A percentile compares a stretch with the other conserved stretches of the same genome.
phyloP scores from a whole-genome alignment of 2,329 filamentous ascomycete species.

The Cytospora leucostoma region DNA sequence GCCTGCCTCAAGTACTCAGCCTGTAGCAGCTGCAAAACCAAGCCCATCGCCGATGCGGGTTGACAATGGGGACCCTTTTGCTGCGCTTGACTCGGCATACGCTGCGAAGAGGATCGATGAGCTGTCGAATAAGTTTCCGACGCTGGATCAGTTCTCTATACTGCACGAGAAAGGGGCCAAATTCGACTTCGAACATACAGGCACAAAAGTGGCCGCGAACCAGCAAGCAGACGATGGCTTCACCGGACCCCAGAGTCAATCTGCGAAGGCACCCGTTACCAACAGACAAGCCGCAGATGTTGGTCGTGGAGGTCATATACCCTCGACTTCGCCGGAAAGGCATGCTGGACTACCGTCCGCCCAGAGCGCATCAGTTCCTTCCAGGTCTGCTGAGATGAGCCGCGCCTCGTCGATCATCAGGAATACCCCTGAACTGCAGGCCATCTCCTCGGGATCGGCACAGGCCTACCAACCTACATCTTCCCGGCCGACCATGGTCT shows the following conservation, averaged over 20 bases:
- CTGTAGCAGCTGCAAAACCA: slow-evolving; percentile 47
- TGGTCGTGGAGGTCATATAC: slow-evolving; percentile 35
- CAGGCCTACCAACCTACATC: slow-evolving; percentile 37
- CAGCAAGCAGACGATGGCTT: slow-evolving; percentile 78
- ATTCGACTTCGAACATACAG: slow-evolving; percentile 76
- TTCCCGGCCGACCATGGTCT: slow-evolving; percentile 47
- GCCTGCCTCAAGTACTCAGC: slow-evolving; percentile 44
- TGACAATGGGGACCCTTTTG: slow-evolving; percentile 80
- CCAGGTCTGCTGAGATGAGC: slow-evolving; percentile 52
- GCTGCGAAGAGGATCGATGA: slow-evolving; percentile 67
- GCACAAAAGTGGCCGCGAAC: slow-evolving; percentile 51
- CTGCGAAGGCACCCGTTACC: slow-evolving; percentile 33
- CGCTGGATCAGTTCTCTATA: slow-evolving; percentile 88
- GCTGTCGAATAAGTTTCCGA: slow-evolving; percentile 81
- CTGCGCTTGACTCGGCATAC: slow-evolving; percentile 67
- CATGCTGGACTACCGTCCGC: slow-evolving; percentile 39
- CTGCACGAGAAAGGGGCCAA: slow-evolving; percentile 81
- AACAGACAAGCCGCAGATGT: slow-evolving; percentile 36
- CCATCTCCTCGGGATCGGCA: slow-evolving; percentile 51
- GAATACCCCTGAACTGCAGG: slow-evolving; percentile 62
- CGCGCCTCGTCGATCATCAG: slow-evolving; percentile 65
- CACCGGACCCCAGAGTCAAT: slow-evolving; percentile 45
- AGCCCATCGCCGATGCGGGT: slow-evolving; percentile 71
- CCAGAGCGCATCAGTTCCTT: slow-evolving; percentile 44
- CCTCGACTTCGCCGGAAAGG: slow-evolving; percentile 32